Base-by-base conservation (phyloP, 257 asterid genomes). In the Buddleja alternifolia region DNA sequence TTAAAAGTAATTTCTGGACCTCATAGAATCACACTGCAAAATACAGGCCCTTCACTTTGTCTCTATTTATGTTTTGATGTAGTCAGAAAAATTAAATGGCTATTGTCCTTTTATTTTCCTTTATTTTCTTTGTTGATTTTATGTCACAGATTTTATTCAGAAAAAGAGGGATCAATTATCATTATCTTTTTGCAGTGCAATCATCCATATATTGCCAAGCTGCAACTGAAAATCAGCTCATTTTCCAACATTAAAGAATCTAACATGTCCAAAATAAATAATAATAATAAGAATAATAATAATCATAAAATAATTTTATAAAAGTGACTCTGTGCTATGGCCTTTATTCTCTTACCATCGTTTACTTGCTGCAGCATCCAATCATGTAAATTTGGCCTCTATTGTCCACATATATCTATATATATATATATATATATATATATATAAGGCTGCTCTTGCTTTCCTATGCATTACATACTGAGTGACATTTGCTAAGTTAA, bases 341-440 rank as follows among this genome's bases (percentile, higher is more conserved):
- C 71, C 72, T 69, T 25, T 75, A 70, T 67, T 50, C 71, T 67
- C 63, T 71, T 72, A 79, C 72, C 81, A 69, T 69, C 72, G 71
- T 34, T 44, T 73, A 73, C 73, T 50, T 63, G 36, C 74, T 80
- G 79, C 78, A 68, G 60, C 71, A 75, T 72, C 81, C 84, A 80
- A 76, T 80, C 84, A 80, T 73, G 62, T 58, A 80, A 76, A 69
- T 69, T 80, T 73, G 75, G 67, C 76, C 75, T 75, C 67, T 48
- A n/a, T 75, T 61, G 70, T 72, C 78, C 78, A 42, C 81, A 58
- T 52, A 23, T 54, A 62, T 60, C 52, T 54, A 40, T 70, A 60
- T 23, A 4, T 46, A n/a, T 29, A 29, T 29, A 29, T 29, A 29
- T 29, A 29, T 29, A 29, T n/a, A n/a, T 62, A 41, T 21, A 16